phyloP scores from a whole-genome alignment of 768 basidiomycete genomes.

The Calocybe gangraenosa region DNA sequence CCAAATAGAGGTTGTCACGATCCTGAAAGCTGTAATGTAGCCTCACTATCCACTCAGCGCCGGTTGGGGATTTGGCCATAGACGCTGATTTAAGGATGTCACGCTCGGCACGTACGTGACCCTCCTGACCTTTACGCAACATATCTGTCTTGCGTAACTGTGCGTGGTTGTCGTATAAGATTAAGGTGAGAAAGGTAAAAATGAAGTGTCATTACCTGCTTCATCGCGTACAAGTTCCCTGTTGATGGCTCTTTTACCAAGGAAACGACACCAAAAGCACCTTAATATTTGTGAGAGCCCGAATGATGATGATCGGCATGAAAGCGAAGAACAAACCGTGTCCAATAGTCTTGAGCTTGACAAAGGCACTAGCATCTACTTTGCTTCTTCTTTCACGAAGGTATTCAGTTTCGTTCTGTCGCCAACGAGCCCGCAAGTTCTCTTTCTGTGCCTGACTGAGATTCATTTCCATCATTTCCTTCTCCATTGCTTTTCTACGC shows the following conservation, averaged over 20 bases:
- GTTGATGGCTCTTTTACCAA: slow-evolving; percentile 81
- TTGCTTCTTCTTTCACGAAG: slow-evolving; percentile 79
- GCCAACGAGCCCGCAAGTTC: slow-evolving; percentile 68
- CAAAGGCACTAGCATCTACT: slow-evolving; percentile 82
- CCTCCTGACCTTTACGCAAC: slow-evolving; percentile 96
- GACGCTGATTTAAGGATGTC: slow-evolving; percentile 92
- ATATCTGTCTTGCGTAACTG: slow-evolving; percentile 87
- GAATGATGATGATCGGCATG: slow-evolving; percentile 4
- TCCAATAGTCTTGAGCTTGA: slow-evolving; percentile 89
- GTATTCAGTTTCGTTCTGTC: slow-evolving; percentile 85
- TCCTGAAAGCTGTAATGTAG: slow-evolving; percentile 95
- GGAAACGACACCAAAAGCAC: slow-evolving; percentile 84
- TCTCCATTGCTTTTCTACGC: slow-evolving; percentile 82
- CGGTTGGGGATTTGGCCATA: slow-evolving; percentile 64
- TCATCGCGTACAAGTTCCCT: slow-evolving; percentile 91
- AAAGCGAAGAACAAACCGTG: slow-evolving; percentile 56
- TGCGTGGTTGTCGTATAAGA: slow-evolving; percentile 18
- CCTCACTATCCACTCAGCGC: slow-evolving; percentile 92
- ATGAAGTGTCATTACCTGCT: slow-evolving; percentile 59
- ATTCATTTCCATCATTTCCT: slow-evolving; percentile 74
- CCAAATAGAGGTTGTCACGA: slow-evolving; percentile 91
- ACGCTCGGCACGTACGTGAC: slow-evolving; percentile 93
- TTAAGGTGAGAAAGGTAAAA: slow-evolving; percentile 6
- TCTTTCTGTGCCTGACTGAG: slow-evolving; percentile 70
- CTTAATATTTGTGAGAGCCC: slow-evolving; percentile 4